Evolutionary conservation across 805 yeast species (phyloP).

Genomic region (Lipomyces spencermartinsiae): DNA sequence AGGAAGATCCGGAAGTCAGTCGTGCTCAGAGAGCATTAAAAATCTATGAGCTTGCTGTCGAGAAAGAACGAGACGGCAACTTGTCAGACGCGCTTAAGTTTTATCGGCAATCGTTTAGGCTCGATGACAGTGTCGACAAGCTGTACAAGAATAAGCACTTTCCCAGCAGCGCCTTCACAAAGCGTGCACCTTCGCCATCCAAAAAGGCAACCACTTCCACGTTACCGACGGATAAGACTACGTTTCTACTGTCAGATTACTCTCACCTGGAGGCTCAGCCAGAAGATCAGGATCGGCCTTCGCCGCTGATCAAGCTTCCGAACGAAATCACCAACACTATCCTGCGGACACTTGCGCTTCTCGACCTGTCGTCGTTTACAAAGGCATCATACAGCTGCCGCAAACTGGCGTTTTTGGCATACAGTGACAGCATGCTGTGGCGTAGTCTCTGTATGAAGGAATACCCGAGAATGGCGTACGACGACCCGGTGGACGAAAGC

Average conservation of each 20-base stretch:
- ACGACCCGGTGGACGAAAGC: slow-evolving; percentile 33
- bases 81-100: slow-evolving; percentile 80
- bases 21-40: slow-evolving; percentile 55
- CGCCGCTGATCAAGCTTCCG: slow-evolving; percentile 35
- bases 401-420: slow-evolving; percentile 41
- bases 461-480: slow-evolving; percentile 40
- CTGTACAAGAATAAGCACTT: slow-evolving; percentile 60
- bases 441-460: slow-evolving; percentile 40
- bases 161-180: slow-evolving; percentile 32
- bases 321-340: slow-evolving; percentile 36
- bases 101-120: slow-evolving; percentile 73
- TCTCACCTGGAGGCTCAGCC: slow-evolving; percentile 28
- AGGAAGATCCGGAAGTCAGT: slow-evolving; percentile 36
- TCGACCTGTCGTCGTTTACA: slow-evolving; percentile 41
- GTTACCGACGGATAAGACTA: slow-evolving; percentile 17
- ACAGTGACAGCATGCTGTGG: slow-evolving; percentile 40
- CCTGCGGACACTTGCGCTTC: slow-evolving; percentile 41
- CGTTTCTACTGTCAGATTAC: slow-evolving; percentile 21
- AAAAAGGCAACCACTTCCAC: slow-evolving; percentile 27
- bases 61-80: slow-evolving; percentile 73
- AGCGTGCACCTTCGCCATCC: slow-evolving; percentile 29
- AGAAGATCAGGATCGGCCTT: slow-evolving; percentile 29
- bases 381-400: slow-evolving; percentile 40
- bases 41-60: slow-evolving; percentile 71
- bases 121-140: slow-evolving; percentile 64